These are phyloP conservation scores for Paulownia fortunei DNA, from an alignment of 257 asterid species.

Conservation along the genomic window DNA sequence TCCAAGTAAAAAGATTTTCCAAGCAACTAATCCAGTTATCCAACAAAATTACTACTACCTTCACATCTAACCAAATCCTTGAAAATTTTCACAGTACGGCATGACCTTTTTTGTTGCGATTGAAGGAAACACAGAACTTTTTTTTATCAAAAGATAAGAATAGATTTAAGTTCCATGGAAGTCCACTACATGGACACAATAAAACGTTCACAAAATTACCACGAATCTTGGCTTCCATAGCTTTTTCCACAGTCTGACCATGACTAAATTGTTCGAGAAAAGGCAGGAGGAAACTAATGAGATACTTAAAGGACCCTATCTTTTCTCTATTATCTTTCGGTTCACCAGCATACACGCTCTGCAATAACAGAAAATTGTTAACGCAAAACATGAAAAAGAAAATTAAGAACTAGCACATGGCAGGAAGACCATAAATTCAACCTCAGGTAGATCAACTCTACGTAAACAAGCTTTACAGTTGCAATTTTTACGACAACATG, in stretches of 20 bases:
- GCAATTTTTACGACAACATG: conserved; percentile 62
- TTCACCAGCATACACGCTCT: conserved; percentile 47
- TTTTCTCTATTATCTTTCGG: conserved; percentile 38
- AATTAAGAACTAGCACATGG: not conserved
- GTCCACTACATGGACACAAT: not conserved
- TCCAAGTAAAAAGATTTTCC: not conserved
- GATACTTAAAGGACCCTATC: conserved; percentile 34
- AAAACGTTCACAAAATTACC: conserved; percentile 43
- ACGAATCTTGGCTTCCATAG: conserved; percentile 51
- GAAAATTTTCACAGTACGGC: not conserved
- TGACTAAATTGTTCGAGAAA: conserved; percentile 44
- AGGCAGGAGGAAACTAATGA: conserved; percentile 45
- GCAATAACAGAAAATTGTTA: conserved; percentile 32
- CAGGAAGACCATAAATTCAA: conserved; percentile 30
- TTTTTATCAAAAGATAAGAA: not conserved
- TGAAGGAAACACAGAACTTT: not conserved
- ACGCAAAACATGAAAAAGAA: not conserved
- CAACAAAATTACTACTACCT: not conserved
- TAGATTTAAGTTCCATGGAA: not conserved
- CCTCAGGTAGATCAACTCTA: conserved; percentile 38
- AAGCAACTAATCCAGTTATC: not conserved
- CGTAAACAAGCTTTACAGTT: conserved; percentile 71
- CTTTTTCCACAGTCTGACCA: conserved; percentile 52
- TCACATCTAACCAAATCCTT: not conserved
- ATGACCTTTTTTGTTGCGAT: not conserved